Base-by-base conservation (phyloP, 345 rosid genomes). In the Odontarrhena argentea region DNA sequence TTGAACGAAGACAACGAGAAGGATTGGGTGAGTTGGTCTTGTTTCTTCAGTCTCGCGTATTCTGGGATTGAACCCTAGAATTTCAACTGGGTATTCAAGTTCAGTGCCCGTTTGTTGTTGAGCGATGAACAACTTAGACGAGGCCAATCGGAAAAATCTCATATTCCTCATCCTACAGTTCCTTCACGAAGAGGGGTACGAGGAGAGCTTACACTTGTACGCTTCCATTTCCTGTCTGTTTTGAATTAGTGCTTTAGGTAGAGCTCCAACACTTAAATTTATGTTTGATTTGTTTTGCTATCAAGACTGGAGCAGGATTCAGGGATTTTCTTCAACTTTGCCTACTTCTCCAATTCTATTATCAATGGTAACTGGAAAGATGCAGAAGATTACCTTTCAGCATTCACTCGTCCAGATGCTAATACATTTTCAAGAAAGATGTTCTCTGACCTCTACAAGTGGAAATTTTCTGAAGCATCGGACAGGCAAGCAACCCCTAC, bases 271-370 rank as follows among this genome's bases (percentile, higher is more conserved):
- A 5, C 36, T 32, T 32, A 3, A 6, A 32, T 36, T 49, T 15
- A 25, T 26, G 40, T 47, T 50, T 26, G 5, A 2, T 59, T 62
- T 44, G 43, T 40, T 15, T 67, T 53, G 35, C 6, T 50, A 8
- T 69, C 32, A 8, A 80, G 83, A 30, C 32, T 80, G 68, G 83
- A 76, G 74, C 59, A 73, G 36, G 83, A 80, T 24, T 76, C 83
- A 9, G 28, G 44, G 45, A 9, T 70, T 63, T 70, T 66, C 74
- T 80, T 80, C 49, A 44, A 70, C 48, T 52, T 47, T 49, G 15
- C 55, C 49, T 77, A 49, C 48, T 76, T 80, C 50, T 62, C 65
- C 3, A 46, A 59, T 22, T 25, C 18, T 12, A 66, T 80, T n/a
- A 40, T 28, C 10, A 57, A 34, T 36, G 74, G 80, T 60, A 73